Evolutionary conservation across 768 basidiomycete species (phyloP), one percentile per base, ranked within the genome.

Genomic region (Holtermannia corniformis): DNA sequence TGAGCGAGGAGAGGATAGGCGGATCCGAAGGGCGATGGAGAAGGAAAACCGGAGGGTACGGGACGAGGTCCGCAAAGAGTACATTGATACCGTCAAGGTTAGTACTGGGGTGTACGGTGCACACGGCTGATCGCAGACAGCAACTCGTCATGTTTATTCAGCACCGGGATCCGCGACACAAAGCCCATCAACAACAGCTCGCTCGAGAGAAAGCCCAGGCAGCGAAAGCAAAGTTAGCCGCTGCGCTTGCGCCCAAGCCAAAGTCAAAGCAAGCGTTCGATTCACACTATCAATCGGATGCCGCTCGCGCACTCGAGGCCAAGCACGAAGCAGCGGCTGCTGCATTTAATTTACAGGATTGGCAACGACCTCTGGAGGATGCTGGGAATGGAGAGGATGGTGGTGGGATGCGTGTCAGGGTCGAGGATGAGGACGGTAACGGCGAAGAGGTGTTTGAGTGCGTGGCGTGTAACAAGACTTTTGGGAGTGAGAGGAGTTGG

Each of bases 401-500:
- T 14, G 66, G 56, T 43, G 52, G 53, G 7, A 60, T 50, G 12
- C 54, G 55, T 14, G 52, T 56, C 1, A 51, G 60, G 23, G 11
- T 56, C 22, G 59, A 58, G 28, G 57, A 58, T 47, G 26, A 23
- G 22, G 56, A 46, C 4, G 55, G 60, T 3, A 28, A 49, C 7
- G 62, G 57, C 5, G 57, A 50, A 4, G 57, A 63, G 44, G 54
- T 55, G 1, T 64, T 66, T 41, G 91, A 93, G 68, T 99, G 95
- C 64, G 84, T 96, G n/a, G 92, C 83, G 5, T 99, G 95, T 63
- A 77, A 80, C 24, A 96, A 95, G 75, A 78, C 79, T 0, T 97
- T 96, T 68, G 76, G 84, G 64, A 90, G 84, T 58, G 91, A 96
- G 62, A 87, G 88, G 0, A 87, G 90, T 3, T 99, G 92, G 92